phyloP scores from a whole-genome alignment of 2,329 filamentous ascomycete species.

The Paecilomyces variotii region DNA sequence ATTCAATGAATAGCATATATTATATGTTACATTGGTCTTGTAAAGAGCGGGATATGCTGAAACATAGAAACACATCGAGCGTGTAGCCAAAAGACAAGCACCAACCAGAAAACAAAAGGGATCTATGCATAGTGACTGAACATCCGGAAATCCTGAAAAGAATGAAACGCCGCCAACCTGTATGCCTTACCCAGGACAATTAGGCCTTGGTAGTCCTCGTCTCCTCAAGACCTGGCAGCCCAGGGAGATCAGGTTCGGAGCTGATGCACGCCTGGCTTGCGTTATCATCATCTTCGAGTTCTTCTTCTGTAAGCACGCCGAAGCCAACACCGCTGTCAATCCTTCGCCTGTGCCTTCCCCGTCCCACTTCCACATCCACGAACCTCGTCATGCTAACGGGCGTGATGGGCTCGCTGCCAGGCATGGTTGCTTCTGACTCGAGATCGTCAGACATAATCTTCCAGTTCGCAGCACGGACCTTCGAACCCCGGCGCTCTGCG shows the following conservation, averaged over 20 bases:
- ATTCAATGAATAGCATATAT: no score
- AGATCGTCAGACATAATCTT: constrained; percentile 29
- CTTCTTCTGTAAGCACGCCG: constrained; percentile 18
- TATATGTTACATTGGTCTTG: background rate
- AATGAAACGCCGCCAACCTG: background rate
- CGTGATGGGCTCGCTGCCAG: constrained; percentile 35
- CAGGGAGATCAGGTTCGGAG: background rate
- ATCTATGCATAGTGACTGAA: background rate
- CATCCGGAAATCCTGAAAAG: background rate
- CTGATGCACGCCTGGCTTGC: constrained; percentile 4
- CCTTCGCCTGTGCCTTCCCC: constrained; percentile 26
- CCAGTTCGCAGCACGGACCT: constrained; percentile 34
- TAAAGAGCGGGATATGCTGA: background rate
- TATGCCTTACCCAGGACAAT: background rate
- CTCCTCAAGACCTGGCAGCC: background rate
- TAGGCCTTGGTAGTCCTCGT: background rate
- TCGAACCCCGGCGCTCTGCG: constrained; percentile 30
- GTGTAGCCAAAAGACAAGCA: background rate
- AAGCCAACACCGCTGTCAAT: constrained; percentile 35
- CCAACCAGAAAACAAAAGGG: background rate
- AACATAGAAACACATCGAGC: background rate
- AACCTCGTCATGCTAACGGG: constrained; percentile 35
- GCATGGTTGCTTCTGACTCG: constrained; percentile 19
- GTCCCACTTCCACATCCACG: constrained; percentile 33
- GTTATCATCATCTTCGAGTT: constrained; percentile 24